Evolutionary conservation across 768 basidiomycete genomes (phyloP).

Genomic region (Hydnum rufescens): DNA sequence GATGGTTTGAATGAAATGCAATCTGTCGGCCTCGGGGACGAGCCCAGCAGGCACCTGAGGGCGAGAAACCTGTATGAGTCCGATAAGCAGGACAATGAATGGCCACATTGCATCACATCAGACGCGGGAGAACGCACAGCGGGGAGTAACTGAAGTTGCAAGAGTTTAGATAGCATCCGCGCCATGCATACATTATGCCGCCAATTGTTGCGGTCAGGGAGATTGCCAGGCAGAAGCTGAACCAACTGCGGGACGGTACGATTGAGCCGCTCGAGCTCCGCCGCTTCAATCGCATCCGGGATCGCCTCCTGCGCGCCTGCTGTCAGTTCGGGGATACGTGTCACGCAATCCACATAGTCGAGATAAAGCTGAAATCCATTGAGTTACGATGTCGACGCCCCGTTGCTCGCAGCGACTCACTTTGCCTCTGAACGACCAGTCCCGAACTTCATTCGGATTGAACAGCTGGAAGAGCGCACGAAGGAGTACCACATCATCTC

Average conservation of each 20-base stretch:
- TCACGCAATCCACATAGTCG: constrained; percentile 8
- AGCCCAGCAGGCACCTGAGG: constrained; percentile 26
- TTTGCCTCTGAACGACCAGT: constrained; percentile 75
- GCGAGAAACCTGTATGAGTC: neutral
- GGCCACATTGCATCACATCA: neutral
- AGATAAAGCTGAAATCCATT: constrained; percentile 6
- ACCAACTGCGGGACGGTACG: constrained; percentile 46
- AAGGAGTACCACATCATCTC: constrained; percentile 42
- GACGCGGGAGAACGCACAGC: neutral
- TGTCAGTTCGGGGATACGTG: constrained; percentile 9
- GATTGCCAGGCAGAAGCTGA: constrained; percentile 43
- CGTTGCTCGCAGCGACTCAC: constrained; percentile 19
- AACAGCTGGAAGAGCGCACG: constrained; percentile 50
- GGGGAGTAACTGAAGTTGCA: constrained; percentile 19
- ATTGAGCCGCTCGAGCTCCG: constrained; percentile 39
- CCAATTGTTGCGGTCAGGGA: constrained; percentile 35
- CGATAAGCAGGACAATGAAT: neutral
- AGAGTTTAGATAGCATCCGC: constrained; percentile 49
- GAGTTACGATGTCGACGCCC: too few relatives aligned
- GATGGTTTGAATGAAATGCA: constrained; percentile 43
- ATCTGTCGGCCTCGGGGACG: constrained; percentile 36
- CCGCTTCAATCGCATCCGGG: constrained; percentile 27
- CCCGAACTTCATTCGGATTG: constrained; percentile 34
- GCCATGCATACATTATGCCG: constrained; percentile 50
- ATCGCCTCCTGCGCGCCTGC: constrained; percentile 18